Conservation (phyloP, 1,284 basidiomycete genomes). For the Puccinia polysora region DNA sequence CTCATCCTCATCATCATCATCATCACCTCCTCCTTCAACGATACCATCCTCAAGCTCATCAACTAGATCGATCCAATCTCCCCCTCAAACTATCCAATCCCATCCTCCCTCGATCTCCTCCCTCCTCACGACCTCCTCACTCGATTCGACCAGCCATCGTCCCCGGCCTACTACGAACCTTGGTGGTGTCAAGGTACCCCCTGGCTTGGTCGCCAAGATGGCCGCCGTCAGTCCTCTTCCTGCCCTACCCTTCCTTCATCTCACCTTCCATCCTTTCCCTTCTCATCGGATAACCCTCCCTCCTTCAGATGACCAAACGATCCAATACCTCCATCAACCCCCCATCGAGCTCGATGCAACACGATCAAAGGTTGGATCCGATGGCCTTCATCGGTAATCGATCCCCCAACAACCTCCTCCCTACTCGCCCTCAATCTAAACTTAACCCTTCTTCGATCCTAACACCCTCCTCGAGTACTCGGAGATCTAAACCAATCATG, state of each 20-base stretch:
- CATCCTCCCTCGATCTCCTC: neutral
- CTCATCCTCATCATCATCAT: conserved; percentile 3
- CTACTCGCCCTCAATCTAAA: neutral
- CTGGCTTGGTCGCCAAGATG: conserved; percentile 33
- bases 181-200: conserved; percentile 25
- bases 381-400: conserved; percentile 27
- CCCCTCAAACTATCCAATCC: neutral
- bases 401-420: neutral
- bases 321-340: conserved; percentile 15
- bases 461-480: neutral
- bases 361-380: conserved; percentile 24
- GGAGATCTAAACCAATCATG: conserved; percentile 15
- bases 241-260: neutral
- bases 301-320: conserved; percentile 31
- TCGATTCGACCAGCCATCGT: conserved; percentile 4
- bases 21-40: neutral
- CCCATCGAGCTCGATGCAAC: conserved; percentile 5
- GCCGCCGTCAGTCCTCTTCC: conserved; percentile 18
- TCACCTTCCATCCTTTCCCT: neutral
- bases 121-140: too few relatives aligned
- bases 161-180: neutral
- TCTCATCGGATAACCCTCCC: neutral
- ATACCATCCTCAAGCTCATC: neutral
- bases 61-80: neutral
- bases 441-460: neutral